Base-by-base conservation (phyloP, 305 asterid species). In the Fraxinus greggii region DNA sequence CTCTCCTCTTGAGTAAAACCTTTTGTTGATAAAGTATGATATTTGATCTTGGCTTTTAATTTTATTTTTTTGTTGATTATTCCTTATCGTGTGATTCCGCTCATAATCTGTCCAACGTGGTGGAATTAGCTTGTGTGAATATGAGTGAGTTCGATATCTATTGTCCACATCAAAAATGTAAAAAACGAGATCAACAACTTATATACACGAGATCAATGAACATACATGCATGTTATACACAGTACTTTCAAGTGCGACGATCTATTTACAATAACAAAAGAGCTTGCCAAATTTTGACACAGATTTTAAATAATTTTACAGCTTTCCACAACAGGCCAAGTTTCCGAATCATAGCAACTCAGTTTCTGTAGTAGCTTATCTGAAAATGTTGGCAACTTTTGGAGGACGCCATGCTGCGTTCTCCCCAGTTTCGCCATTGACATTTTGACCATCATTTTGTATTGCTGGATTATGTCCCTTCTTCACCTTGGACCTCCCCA, bases 361-460 rank as follows among this genome's bases (percentile, higher is more conserved):
- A 10, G 80, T 77, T 31, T 70, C 15, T 31, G 73, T 76, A 23
- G 51, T 80, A 28, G 83, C 84, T 84, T 90, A 93, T 76, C 96
- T 85, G 89, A 93, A 93, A 75, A 92, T 91, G 85, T 89, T 88
- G 31, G 90, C 86, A 78, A 93, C 92, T 87, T 93, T 90, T 1
- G 98, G 95, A 38, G 93, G 95, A 78, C 92, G 90, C 97, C 98
- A 93, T 10, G 89, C 88, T 7, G 83, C 61, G 7, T 84, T 88
- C 42, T 83, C 87, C 26, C 79, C 83, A 38, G 80, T 80, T 76
- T 88, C 90, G n/a, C 86, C 90, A 10, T 89, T 91, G 59, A 72
- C 85, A 69, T 36, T 70, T 76, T 89, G 89, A 28, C 81, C 86
- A 2, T 91, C 97, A 67, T 6, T 83, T 78, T 75, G 87, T 3